Evolutionary conservation across 108 stramenopile genomes (phyloP).

Genomic region (Cylindrotheca closterium): DNA sequence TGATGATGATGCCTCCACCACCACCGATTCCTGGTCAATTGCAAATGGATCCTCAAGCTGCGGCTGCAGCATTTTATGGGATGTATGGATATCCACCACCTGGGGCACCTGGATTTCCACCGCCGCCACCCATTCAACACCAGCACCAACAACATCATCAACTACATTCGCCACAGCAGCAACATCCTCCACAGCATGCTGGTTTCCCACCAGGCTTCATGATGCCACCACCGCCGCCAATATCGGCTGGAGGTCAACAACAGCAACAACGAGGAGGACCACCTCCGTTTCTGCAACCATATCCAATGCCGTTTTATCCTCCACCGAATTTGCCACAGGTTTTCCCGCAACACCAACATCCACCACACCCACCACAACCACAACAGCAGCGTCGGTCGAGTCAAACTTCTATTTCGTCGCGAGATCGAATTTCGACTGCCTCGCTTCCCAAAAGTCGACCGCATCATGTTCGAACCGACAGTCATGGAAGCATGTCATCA

Average conservation of each 20-base stretch:
- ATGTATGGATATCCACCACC: background rate
- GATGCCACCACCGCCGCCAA: slow-evolving; percentile 19
- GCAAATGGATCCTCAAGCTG: background rate
- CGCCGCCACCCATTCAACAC: background rate
- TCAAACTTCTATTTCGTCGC: background rate
- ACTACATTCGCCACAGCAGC: slow-evolving; percentile 13
- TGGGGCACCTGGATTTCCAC: background rate
- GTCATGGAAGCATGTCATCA: slow-evolving; percentile 33
- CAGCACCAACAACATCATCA: slow-evolving; percentile 16
- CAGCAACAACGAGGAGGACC: slow-evolving; percentile 13
- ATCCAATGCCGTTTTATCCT: slow-evolving; percentile 2
- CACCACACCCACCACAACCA: slow-evolving; percentile 2
- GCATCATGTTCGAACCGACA: background rate
- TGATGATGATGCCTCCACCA: slow-evolving; percentile 18
- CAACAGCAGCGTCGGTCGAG: slow-evolving; percentile 26
- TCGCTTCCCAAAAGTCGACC: background rate
- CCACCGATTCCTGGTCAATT: slow-evolving; percentile 5
- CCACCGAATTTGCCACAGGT: background rate
- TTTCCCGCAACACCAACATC: slow-evolving; percentile 20
- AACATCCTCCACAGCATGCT: too few species aligned
- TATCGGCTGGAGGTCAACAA: slow-evolving; percentile 7
- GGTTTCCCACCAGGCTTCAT: slow-evolving; percentile 4
- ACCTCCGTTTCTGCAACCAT: background rate
- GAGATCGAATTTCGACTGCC: slow-evolving; percentile 11
- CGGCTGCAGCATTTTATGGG: background rate